phyloP scores from a whole-genome alignment of 495 filamentous ascomycete species.

The Xylaria castorea region DNA sequence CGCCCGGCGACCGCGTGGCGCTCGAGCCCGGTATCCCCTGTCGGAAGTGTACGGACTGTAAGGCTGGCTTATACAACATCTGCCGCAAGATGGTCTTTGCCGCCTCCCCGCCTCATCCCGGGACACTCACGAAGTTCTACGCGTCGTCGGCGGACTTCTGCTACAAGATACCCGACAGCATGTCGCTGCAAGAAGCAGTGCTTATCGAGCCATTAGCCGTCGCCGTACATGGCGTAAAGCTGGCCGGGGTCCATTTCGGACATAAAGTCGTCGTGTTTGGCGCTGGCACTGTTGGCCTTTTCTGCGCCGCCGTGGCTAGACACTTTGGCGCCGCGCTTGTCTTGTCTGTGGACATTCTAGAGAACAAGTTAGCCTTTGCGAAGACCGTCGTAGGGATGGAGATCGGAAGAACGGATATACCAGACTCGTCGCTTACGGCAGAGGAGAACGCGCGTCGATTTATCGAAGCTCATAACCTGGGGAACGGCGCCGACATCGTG shows the following conservation, averaged over 20 bases:
- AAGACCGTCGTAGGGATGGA: slow-evolving; percentile 64
- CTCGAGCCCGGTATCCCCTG: slow-evolving; percentile 85
- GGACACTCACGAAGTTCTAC: slow-evolving; percentile 78
- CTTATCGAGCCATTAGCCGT: slow-evolving; percentile 82
- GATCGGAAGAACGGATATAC: slow-evolving; percentile 57
- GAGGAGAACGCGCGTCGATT: slow-evolving; percentile 63
- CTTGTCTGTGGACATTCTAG: slow-evolving; percentile 74
- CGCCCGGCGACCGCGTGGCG: slow-evolving; percentile 72
- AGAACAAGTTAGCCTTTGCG: slow-evolving; percentile 70
- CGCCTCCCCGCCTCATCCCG: slow-evolving; percentile 73
- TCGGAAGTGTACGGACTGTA: slow-evolving; percentile 71
- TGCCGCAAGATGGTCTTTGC: slow-evolving; percentile 81
- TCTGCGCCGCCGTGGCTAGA: slow-evolving; percentile 74
- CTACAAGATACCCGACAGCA: slow-evolving; percentile 71
- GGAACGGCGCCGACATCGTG: slow-evolving; percentile 69
- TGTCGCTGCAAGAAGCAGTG: slow-evolving; percentile 76
- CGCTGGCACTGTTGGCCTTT: slow-evolving; percentile 78
- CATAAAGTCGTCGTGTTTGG: slow-evolving; percentile 78
- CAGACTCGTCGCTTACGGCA: slow-evolving; percentile 59
- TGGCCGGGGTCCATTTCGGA: slow-evolving; percentile 69
- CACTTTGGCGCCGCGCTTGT: slow-evolving; percentile 75
- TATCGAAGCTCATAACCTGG: slow-evolving; percentile 54
- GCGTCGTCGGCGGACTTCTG: slow-evolving; percentile 75
- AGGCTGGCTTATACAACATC: slow-evolving; percentile 77
- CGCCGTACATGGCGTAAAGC: slow-evolving; percentile 74